Conservation (phyloP, 768 basidiomycete genomes). For the Leccinum imitatum region DNA sequence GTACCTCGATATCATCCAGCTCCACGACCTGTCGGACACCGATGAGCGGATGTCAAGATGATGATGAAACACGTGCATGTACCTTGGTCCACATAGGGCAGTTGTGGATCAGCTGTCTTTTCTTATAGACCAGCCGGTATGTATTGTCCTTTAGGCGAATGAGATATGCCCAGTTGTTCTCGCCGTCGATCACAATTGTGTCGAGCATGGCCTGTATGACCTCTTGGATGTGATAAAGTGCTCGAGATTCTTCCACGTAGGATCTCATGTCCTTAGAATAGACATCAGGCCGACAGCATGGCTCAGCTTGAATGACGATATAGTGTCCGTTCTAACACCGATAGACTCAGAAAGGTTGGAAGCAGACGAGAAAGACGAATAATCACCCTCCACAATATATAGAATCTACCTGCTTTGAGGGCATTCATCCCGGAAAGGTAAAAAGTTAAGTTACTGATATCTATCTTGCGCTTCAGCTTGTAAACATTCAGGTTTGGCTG, state of each 20-base stretch:
- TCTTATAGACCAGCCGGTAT: slow-evolving; percentile 29
- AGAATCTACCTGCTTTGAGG: slow-evolving; percentile 20
- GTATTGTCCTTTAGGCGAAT: slow-evolving; percentile 28
- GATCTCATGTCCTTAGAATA: neutral
- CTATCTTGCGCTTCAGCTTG: slow-evolving; percentile 25
- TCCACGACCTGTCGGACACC: slow-evolving; percentile 26
- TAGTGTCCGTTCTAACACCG: slow-evolving; percentile 27
- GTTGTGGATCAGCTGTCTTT: slow-evolving; percentile 20
- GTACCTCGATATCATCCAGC: slow-evolving; percentile 32
- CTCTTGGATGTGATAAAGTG: slow-evolving; percentile 27
- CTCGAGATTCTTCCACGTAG: slow-evolving; percentile 22
- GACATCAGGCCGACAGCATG: slow-evolving; percentile 24
- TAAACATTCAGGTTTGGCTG: slow-evolving; percentile 22
- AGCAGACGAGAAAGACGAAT: neutral
- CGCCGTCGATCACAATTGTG: slow-evolving; percentile 27
- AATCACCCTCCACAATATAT: slow-evolving; percentile 28
- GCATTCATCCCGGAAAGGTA: slow-evolving; percentile 9
- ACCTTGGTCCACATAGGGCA: slow-evolving; percentile 34
- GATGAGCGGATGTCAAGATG: slow-evolving; percentile 6
- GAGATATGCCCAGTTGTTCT: slow-evolving; percentile 36
- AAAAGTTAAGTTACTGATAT: slow-evolving; percentile 27
- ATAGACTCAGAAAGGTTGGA: slow-evolving; percentile 7
- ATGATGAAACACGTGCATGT: neutral
- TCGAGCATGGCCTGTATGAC: slow-evolving; percentile 37
- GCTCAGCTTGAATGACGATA: slow-evolving; percentile 32